Base-by-base conservation (phyloP, 441 rosid species). In the Metrosideros polymorpha region DNA sequence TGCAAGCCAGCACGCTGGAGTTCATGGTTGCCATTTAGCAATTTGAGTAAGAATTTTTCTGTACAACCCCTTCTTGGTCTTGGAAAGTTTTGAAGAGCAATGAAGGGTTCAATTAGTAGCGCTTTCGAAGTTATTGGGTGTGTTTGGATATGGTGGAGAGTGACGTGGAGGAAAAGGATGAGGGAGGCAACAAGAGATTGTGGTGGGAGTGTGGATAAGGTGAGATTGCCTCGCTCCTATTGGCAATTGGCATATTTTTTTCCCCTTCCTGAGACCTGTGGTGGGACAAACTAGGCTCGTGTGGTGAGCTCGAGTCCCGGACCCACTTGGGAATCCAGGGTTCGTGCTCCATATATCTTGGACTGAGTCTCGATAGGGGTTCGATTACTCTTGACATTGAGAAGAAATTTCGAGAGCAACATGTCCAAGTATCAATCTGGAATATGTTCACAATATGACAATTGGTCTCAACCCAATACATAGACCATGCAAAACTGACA, bases 161-260 rank as follows among this genome's bases (percentile, higher is more conserved):
- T 86, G 88, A 89, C 50, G 95, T 89, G 91, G 94, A 90, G 88
- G 87, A 32, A 86, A 89, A 84, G 85, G 94, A 91, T 90, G 92
- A 91, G 87, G 90, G 91, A 82, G 91, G 90, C 84, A 86, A 91
- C 91, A 82, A 39, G 86, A 89, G 91, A 83, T 88, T 95, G 98
- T 96, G 99, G 98, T 88, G 88, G 92, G 93, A 90, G 93, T 92
- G 94, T 91, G 95, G 98, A 97, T 97, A 95, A 94, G 99, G 97
- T 95, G 92, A 93, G 97, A 94, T 96, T 93, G 93, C 98, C 93
- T 85, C 85, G 75, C 89, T 93, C 95, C 92, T 88, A 94, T 95
- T 95, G 94, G 98, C 92, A 89, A 90, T 10, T 29, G 2, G 55
- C 54, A 82, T 24, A 32, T 30, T 12, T n/a, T 49, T 57, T 9